Base-by-base conservation (phyloP, 192 early-diverging fungal genomes). In the Podila epicladia region DNA sequence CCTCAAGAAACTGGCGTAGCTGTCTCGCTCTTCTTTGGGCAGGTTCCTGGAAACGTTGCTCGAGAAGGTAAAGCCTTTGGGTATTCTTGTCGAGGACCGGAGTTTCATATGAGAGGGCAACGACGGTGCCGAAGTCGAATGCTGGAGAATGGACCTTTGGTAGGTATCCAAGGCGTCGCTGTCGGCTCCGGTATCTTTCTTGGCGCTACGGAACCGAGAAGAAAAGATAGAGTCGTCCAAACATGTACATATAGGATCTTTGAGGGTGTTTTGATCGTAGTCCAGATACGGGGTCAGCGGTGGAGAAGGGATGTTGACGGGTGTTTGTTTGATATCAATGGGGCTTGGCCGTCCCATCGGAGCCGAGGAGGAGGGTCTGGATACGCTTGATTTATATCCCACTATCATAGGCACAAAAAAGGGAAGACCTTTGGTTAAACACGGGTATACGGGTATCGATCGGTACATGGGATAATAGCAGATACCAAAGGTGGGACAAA, bases 251-350 rank as follows among this genome's bases (percentile, higher is more conserved):
- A 15, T 17, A 15, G 41, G 8, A 3, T 69, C 58, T 0, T 33
- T 37, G 49, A 58, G 20, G 13, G 17, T 24, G 45, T 68, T 50
- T 3, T 53, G 24, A n/a, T 38, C 63, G 32, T 35, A 67, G 41
- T 58, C 64, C 22, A 67, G 49, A 17, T 77, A 61, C 0, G 75
- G 75, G 20, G 75, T 67, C 33, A 70, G 58, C 26, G 75, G 75
- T 24, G 75, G 75, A 2, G 75, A 77, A 17, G 75, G 75, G 31
- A 77, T 77, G 22, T 71, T 65, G 68, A 71, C 66, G 5, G 75
- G 64, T 59, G 62, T 24, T 26, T 55, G 53, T 26, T 24, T 55
- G n/a, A 9, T 55, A 22, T 20, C n/a, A n/a, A 55, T 55, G 53
- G 53, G 53, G 3, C 53, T n/a, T 24, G 53, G 53, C 24, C 24